Base-by-base conservation (phyloP, 176 grass and related monocot genomes). In the Oryza meyeriana region DNA sequence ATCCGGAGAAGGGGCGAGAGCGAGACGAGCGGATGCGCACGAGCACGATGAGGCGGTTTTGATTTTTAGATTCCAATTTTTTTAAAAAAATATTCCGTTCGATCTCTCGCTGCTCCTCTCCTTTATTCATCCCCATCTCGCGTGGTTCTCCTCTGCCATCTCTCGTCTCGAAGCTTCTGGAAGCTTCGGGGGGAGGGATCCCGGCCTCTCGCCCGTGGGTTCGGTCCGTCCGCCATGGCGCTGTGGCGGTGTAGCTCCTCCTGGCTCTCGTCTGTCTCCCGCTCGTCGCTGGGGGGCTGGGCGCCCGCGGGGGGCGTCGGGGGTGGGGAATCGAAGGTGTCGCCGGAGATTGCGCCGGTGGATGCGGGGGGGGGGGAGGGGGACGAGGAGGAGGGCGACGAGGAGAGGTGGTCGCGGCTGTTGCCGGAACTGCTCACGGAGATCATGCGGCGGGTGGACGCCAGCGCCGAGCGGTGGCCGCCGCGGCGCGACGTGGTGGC, bases 391-490 rank as follows among this genome's bases (percentile, higher is more conserved):
- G 90, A 84, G 65, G 67, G 18, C 33, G 93, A 93, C 14, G 93
- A 90, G 87, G 93, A 89, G 83, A 55, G 87, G 48, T 99, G 96
- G 93, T 87, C 82, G 73, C 74, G 67, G 48, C 72, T 95, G 77
- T 86, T 95, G 18, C 96, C 89, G 12, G 93, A 99, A 91, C 82
- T 95, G 69, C 64, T 99, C 61, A 73, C 52, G 28, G 96, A 99
- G 76, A 93, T 95, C 44, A 62, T 99, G 66, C 83, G 83, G 58
- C 84, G 93, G 42, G 91, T 99, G 5, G 96, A 99, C 61, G 89
- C 82, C 48, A 70, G 87, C 76, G 91, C 91, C 59, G 93, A 94
- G 86, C 70, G 81, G 74, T 99, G 96, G 96, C 96, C 96, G 39
- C 85, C 71, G 74, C 52, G 96, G 14, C 88, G 90, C 39, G 93